Evolutionary conservation across 78 protist species (phyloP).

Genomic region (Polysphondylium violaceum): DNA sequence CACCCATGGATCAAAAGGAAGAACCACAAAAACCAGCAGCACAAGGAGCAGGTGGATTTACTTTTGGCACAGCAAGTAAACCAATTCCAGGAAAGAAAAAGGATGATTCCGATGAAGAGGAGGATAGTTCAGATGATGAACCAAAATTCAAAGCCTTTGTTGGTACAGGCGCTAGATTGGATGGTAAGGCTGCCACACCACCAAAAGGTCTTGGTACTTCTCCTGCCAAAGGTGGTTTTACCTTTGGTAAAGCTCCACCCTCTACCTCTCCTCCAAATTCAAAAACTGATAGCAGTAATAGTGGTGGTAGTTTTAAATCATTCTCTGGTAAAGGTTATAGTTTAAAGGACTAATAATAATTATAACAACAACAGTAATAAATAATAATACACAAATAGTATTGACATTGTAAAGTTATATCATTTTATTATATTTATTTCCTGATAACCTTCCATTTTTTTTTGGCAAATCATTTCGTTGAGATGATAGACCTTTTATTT

Average conservation of each 20-base stretch:
- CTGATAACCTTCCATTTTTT: background rate
- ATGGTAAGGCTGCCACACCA: slow-evolving; percentile 61
- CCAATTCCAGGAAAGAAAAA: slow-evolving; percentile 59
- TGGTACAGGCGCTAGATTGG: slow-evolving; percentile 56
- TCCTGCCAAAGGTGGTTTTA: slow-evolving; percentile 15
- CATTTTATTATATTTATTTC: too few species aligned
- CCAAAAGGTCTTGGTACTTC: slow-evolving; percentile 45
- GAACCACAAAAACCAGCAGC: background rate
- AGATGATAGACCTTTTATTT: too few species aligned
- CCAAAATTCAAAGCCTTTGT: slow-evolving; percentile 68
- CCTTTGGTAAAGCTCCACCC: slow-evolving; percentile 6
- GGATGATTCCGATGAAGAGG: slow-evolving; percentile 14
- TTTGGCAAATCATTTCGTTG: too few species aligned
- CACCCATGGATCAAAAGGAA: slow-evolving; percentile 84
- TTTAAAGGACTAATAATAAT: slow-evolving; percentile 38
- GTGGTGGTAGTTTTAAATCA: slow-evolving; percentile 22
- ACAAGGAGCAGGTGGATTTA: slow-evolving; percentile 42
- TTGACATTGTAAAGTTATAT: too few species aligned
- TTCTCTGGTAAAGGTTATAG: slow-evolving; percentile 76
- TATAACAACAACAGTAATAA: too few species aligned
- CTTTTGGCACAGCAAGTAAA: slow-evolving; percentile 52
- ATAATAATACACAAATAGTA: background rate
- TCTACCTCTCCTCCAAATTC: background rate
- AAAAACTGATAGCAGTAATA: background rate
- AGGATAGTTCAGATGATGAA: slow-evolving; percentile 40